Conservation (phyloP, 2,329 filamentous ascomycete genomes). For the Sphaceloma murrayae region DNA sequence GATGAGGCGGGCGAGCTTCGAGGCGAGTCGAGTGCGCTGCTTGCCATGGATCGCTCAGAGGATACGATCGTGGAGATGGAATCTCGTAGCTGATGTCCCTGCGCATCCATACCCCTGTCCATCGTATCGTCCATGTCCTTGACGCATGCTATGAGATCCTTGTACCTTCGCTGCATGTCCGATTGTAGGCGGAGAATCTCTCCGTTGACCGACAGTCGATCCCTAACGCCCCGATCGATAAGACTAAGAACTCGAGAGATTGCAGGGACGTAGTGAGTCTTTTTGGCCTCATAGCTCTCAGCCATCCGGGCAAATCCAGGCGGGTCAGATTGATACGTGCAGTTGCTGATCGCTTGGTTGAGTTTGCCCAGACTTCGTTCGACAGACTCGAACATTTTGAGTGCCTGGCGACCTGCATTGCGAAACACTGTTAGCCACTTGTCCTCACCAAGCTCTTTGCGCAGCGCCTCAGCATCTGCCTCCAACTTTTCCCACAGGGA, state of each 20-base stretch:
- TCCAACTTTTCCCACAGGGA: conserved; percentile 81
- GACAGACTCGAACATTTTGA: conserved; percentile 95
- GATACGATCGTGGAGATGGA: conserved; percentile 89
- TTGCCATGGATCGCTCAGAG: conserved; percentile 62
- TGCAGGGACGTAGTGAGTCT: conserved; percentile 83
- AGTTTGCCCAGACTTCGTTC: conserved; percentile 78
- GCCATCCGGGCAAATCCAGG: conserved; percentile 68
- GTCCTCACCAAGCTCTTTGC: conserved; percentile 87
- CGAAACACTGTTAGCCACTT: conserved; percentile 94
- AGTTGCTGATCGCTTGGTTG: conserved; percentile 65
- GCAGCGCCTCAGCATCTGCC: conserved; percentile 76
- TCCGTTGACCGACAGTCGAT: conserved; percentile 91
- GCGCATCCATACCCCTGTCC: conserved; percentile 51
- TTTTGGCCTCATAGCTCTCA: conserved; percentile 91
- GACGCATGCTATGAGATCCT: conserved; percentile 65
- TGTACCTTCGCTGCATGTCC: conserved; percentile 78
- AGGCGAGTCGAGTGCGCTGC: conserved; percentile 55
- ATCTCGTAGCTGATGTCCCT: conserved; percentile 71
- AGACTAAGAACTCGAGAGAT: conserved; percentile 86
- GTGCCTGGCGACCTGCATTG: conserved; percentile 79
- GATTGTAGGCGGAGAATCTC: conserved; percentile 80
- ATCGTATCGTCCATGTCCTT: conserved; percentile 64
- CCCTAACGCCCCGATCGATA: conserved; percentile 90
- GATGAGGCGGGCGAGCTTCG: conserved; percentile 55
- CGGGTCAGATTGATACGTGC: conserved; percentile 62